phyloP scores from a whole-genome alignment of 805 yeast species.

The Saccharomyces kudriavzevii region DNA sequence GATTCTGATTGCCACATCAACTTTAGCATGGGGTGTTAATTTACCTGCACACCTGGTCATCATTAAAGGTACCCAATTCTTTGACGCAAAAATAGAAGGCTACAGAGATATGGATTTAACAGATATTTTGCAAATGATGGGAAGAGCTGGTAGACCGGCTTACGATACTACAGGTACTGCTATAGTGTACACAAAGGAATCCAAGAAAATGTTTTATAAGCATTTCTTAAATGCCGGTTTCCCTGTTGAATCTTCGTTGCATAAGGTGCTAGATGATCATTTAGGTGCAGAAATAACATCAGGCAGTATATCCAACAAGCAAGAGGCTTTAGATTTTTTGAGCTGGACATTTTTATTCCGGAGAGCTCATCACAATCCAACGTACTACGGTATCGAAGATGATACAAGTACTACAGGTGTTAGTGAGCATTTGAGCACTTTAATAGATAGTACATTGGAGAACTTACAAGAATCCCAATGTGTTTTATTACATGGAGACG shows the following conservation, averaged over 20 bases:
- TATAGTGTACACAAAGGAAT: conserved; percentile 74
- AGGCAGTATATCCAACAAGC: conserved; percentile 86
- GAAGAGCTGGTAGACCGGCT: conserved; percentile 99
- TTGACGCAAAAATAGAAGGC: conserved; percentile 90
- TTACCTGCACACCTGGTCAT: conserved; percentile 98
- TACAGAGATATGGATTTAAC: conserved; percentile 88
- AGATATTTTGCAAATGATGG: conserved; percentile 95
- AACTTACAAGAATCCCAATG: conserved; percentile 69
- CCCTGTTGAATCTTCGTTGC: conserved; percentile 83
- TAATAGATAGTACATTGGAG: conserved; percentile 62
- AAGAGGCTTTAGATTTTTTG: conserved; percentile 90
- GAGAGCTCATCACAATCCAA: conserved; percentile 89
- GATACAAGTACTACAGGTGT: conserved; percentile 51
- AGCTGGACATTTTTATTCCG: conserved; percentile 93
- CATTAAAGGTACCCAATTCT: conserved; percentile 93
- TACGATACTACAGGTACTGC: conserved; percentile 92
- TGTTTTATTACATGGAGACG: conserved; percentile 41
- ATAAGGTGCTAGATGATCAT: conserved; percentile 77
- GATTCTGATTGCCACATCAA: conserved; percentile 90
- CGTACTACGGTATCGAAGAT: conserved; percentile 78
- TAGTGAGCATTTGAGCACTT: conserved; percentile 46
- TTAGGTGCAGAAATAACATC: conserved; percentile 92
- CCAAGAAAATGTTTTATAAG: conserved; percentile 77
- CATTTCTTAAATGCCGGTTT: conserved; percentile 85
- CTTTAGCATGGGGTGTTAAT: conserved; percentile 99